phyloP scores from a whole-genome alignment of 768 basidiomycete genomes.

The Lepiota venenata region DNA sequence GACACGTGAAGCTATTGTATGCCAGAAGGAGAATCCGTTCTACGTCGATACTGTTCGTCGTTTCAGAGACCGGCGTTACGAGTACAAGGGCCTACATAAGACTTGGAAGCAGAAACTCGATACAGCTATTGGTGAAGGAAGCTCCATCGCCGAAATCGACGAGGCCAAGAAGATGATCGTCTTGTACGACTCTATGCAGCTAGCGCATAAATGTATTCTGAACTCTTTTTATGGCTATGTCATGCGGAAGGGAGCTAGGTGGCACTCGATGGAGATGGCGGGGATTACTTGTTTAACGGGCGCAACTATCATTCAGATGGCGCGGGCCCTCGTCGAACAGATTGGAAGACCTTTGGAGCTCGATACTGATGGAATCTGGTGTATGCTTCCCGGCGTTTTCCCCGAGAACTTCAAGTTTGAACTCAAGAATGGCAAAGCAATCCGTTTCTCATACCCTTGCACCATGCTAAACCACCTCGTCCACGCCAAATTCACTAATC shows the following conservation, averaged over 20 bases:
- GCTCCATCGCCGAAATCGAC: constrained; percentile 81
- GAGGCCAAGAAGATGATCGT: constrained; percentile 99
- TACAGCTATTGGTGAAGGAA: constrained; percentile 57
- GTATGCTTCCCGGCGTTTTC: constrained; percentile 97
- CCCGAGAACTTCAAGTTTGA: constrained; percentile 98
- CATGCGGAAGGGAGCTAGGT: constrained; percentile 98
- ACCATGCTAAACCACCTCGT: constrained; percentile 99
- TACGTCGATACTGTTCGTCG: constrained; percentile 97
- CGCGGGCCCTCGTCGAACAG: constrained; percentile 93
- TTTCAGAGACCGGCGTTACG: constrained; percentile 97
- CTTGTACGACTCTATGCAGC: constrained; percentile 95
- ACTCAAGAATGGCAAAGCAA: constrained; percentile 79
- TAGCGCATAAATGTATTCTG: constrained; percentile 99
- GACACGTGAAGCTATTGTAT: constrained; percentile 91
- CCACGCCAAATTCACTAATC: constrained; percentile 91
- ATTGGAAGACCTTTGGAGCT: constrained; percentile 96
- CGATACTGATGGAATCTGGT: constrained; percentile 99
- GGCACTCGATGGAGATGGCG: constrained; percentile 99
- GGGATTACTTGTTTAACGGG: constrained; percentile 98
- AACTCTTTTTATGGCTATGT: constrained; percentile 99
- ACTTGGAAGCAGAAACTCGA: constrained; percentile 99
- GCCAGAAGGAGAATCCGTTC: constrained; percentile 97
- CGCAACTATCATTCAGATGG: constrained; percentile 98
- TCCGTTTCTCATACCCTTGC: constrained; percentile 93
- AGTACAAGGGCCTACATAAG: constrained; percentile 98